Evolutionary conservation across 495 filamentous ascomycete genomes (phyloP).

Genomic region (Neurospora sp.): DNA sequence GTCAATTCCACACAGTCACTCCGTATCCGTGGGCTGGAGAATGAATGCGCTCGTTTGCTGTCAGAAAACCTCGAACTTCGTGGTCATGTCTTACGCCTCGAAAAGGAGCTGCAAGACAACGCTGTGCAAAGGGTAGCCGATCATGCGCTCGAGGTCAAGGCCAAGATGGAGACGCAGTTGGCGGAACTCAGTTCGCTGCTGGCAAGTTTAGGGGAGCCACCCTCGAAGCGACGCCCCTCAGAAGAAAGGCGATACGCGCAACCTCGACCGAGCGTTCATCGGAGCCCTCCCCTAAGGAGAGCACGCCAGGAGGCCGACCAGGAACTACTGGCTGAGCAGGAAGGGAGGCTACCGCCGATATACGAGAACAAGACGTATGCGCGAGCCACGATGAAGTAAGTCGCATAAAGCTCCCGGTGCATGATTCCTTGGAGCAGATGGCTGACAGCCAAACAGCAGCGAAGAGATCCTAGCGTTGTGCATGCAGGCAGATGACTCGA

Average conservation of each 20-base stretch:
- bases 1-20: conserved; percentile 85
- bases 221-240: conserved; percentile 28
- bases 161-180: conserved; percentile 59
- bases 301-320: conserved; percentile 39
- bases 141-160: conserved; percentile 57
- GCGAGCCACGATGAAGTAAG: conserved; percentile 64
- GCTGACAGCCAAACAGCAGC: conserved; percentile 14
- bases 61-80: conserved; percentile 81
- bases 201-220: conserved; percentile 46
- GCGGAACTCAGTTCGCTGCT: conserved; percentile 56
- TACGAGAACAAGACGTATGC: conserved; percentile 72
- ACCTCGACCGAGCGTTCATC: conserved; percentile 19
- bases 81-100: conserved; percentile 63
- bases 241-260: conserved; percentile 21
- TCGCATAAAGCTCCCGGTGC: neutral
- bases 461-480: conserved; percentile 40
- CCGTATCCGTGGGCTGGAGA: conserved; percentile 78
- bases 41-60: conserved; percentile 70
- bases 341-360: conserved; percentile 71
- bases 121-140: conserved; percentile 41
- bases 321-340: conserved; percentile 43
- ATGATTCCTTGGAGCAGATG: neutral
- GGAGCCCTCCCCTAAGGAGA: conserved; percentile 32
- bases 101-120: conserved; percentile 50
- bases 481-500: conserved; percentile 35